Base-by-base conservation (phyloP, 192 early-diverging fungal genomes). In the Funneliformis mosseae region DNA sequence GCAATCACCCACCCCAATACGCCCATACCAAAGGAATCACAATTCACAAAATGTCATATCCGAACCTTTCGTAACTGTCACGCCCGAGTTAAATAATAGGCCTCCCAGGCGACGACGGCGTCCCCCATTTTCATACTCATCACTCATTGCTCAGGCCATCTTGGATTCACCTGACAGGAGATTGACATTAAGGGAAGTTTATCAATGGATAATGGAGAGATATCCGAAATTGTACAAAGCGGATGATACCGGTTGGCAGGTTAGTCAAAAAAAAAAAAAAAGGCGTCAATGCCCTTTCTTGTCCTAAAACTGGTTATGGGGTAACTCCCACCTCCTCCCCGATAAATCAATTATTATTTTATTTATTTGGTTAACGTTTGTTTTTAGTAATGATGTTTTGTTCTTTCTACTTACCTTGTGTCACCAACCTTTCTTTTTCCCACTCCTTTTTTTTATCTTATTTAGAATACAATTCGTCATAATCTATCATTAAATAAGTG, bases 101-200 rank as follows among this genome's bases (percentile, higher is more conserved):
- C 69, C 78, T 23, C 66, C 78, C 14, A 71, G 78, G 25, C 25
- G 69, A 55, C n/a, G 78, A 1, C 8, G 78, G 7, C 41, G 78
- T 45, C 96, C 96, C 8, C 88, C 93, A 39, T 90, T 92, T 77
- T 92, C 94, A 12, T 97, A 97, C 80, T 94, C 94, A 2, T 91
- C 91, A 8, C 81, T 97, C 10, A 95, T 97, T 46, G 90, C 93
- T 0, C 90, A 94, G 70, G 96, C 96, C 28, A 96, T 97, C 81
- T 83, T 92, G 60, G 85, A 85, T 66, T 87, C 88, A 45, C 88
- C 91, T 12, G 86, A 88, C 25, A 86, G 89, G 64, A 86, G 89
- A 76, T 89, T 96, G 85, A 95, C 96, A 41, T 86, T 97, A 42
- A 92, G 89, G 78, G 95, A 95, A 72, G 94, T 97, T 80, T 97